A percentile compares a stretch with the other conserved stretches of the same genome.
Evolutionary conservation across 768 basidiomycete genomes (phyloP).

Genomic region (Leccinum incarnatum): DNA sequence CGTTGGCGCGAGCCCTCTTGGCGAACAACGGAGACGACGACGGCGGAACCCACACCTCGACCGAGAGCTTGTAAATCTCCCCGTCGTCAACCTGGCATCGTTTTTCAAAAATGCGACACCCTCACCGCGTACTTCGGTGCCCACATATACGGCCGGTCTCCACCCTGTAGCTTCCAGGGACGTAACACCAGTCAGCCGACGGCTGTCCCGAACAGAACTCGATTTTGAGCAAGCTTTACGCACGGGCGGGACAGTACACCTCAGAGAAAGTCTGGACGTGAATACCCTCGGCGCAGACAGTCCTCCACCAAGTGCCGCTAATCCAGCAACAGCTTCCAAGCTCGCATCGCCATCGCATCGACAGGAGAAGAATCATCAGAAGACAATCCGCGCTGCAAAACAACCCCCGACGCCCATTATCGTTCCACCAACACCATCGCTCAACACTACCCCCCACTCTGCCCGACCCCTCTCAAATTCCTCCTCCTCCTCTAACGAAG

Average conservation of each 20-base stretch:
- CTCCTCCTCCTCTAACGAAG: conserved; percentile 54
- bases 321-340: conserved; percentile 24
- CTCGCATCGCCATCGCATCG: conserved; percentile 41
- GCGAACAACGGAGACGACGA: conserved; percentile 2
- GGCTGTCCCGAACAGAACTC: conserved; percentile 70
- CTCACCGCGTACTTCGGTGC: conserved; percentile 43
- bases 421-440: conserved; percentile 68
- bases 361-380: conserved; percentile 32
- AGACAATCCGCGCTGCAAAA: conserved; percentile 33
- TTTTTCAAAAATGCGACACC: conserved; percentile 55
- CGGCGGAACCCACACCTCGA: neutral
- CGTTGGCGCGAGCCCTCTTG: neutral
- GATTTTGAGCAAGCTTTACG: conserved; percentile 80
- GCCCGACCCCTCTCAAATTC: conserved; percentile 32
- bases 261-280: conserved; percentile 72
- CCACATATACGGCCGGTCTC: conserved; percentile 49
- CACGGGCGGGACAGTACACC: conserved; percentile 61
- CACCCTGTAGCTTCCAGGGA: conserved; percentile 59
- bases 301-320: conserved; percentile 5
- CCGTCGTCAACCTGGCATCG: conserved; percentile 56
- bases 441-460: conserved; percentile 36
- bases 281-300: conserved; percentile 51
- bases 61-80: neutral
- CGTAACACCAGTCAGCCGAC: conserved; percentile 41
- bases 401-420: conserved; percentile 61